phyloP scores from a whole-genome alignment of 768 basidiomycete species.

The Calocybe gangraenosa region DNA sequence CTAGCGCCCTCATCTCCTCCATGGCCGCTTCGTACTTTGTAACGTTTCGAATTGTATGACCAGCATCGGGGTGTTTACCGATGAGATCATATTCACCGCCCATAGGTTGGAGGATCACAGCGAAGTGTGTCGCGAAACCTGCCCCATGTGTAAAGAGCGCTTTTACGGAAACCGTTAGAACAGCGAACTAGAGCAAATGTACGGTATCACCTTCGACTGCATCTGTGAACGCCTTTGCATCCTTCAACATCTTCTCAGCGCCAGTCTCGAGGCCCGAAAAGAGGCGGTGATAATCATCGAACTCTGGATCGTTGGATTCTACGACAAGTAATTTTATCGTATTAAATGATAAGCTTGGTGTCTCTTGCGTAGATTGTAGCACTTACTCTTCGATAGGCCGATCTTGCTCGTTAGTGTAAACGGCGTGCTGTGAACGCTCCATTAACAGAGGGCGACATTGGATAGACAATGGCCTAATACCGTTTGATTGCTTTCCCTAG shows the following conservation, averaged over 20 bases:
- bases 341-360: neutral
- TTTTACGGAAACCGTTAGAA: constrained; percentile 24
- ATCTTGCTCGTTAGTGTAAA: constrained; percentile 83
- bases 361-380: neutral
- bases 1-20: constrained; percentile 76
- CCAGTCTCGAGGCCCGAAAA: constrained; percentile 76
- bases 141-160: constrained; percentile 66
- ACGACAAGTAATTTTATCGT: neutral
- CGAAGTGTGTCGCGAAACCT: constrained; percentile 61
- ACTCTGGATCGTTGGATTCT: constrained; percentile 86
- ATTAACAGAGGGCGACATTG: neutral
- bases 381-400: constrained; percentile 90
- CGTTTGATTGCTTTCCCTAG: constrained; percentile 73
- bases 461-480: constrained; percentile 29
- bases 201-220: constrained; percentile 57
- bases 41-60: constrained; percentile 75
- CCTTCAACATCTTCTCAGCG: constrained; percentile 88
- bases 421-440: constrained; percentile 63
- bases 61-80: constrained; percentile 73
- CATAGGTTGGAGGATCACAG: constrained; percentile 60
- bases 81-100: constrained; percentile 75
- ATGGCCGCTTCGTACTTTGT: constrained; percentile 66
- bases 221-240: constrained; percentile 83
- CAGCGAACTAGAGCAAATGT: neutral
- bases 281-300: constrained; percentile 80